Base-by-base conservation (phyloP, 257 asterid species). In the Solanum acaule region DNA sequence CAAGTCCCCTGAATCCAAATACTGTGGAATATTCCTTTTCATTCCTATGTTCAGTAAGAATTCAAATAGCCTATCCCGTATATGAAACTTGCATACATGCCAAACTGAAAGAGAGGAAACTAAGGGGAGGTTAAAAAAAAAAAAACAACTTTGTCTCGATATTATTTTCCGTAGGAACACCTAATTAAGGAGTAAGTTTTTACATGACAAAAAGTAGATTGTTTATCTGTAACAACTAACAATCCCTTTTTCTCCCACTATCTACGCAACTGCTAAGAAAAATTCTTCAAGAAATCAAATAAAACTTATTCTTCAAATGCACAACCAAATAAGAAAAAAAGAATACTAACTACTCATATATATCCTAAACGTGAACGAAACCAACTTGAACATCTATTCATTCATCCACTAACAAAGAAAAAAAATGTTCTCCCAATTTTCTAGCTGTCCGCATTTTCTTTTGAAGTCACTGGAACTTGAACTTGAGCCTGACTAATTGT, bases 251-350 rank as follows among this genome's bases (percentile, higher is more conserved):
- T 27, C 85, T 79, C 63, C 65, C 65, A 27, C 85, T 44, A 44
- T 79, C 85, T 25, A 25, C 67, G 9, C 40, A 46, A 46, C 67
- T 44, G 85, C 67, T 27, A 15, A 46, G 38, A 75, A 42, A 86
- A 52, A 49, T 87, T 42, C 79, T 71, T 38, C 88, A 90, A 89
- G 84, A 87, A 88, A 84, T 29, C 31, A 44, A 76, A 40, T 37
- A 35, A 18, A 88, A 86, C 27, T 37, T 85, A 81, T 90, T 88
- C 89, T 85, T 56, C 6, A 37, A 10, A 79, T 44, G 85, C 85
- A 44, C 40, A 44, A 44, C 40, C 25, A 25, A 42, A 44, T 42
- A 44, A 25, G 8, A 14, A n/a, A 38, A 38, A 44, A 27, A 27
- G 40, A 79, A 44, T 46, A 8, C 10, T 46, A 76, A 76, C 83